These are phyloP conservation scores for Pseudomicrostroma phylloplanum DNA, from an alignment of 1,284 basidiomycete species.

Conservation along the genomic window DNA sequence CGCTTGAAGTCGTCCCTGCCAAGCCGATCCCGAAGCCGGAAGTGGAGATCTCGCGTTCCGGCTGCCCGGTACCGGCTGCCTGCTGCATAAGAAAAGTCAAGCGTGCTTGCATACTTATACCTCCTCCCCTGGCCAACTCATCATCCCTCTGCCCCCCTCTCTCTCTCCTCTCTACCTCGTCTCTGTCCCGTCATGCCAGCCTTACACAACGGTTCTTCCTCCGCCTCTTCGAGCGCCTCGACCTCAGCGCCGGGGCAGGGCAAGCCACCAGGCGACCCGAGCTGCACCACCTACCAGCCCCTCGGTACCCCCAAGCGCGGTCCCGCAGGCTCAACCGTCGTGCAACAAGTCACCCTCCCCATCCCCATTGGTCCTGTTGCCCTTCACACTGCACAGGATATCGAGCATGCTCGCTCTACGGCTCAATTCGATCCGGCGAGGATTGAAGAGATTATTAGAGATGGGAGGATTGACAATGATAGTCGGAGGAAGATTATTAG, in stretches of 20 bases:
- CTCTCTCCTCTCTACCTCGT: background rate
- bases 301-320: conserved; percentile 22
- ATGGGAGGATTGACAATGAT: conserved; percentile 36
- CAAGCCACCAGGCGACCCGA: too few species aligned
- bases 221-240: conserved; percentile 4
- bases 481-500: conserved; percentile 32
- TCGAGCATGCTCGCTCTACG: conserved; percentile 23
- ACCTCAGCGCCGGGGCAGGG: background rate
- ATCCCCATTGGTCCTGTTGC: conserved; percentile 38
- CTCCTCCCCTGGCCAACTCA: background rate
- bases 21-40: too few species aligned
- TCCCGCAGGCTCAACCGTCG: conserved; percentile 14
- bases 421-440: conserved; percentile 30
- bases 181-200: background rate
- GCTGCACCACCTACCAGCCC: conserved; percentile 20
- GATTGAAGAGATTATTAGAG: conserved; percentile 39
- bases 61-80: too few species aligned
- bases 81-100: too few species aligned
- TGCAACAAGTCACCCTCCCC: conserved; percentile 31
- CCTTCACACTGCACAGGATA: conserved; percentile 29
- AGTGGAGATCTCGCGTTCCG: too few species aligned
- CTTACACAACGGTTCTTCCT: background rate
- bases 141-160: background rate
- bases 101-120: too few species aligned
- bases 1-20: too few species aligned